Evolutionary conservation across 2,329 filamentous ascomycete genomes (phyloP).

Genomic region (Tolypocladium ophioglossoides): DNA sequence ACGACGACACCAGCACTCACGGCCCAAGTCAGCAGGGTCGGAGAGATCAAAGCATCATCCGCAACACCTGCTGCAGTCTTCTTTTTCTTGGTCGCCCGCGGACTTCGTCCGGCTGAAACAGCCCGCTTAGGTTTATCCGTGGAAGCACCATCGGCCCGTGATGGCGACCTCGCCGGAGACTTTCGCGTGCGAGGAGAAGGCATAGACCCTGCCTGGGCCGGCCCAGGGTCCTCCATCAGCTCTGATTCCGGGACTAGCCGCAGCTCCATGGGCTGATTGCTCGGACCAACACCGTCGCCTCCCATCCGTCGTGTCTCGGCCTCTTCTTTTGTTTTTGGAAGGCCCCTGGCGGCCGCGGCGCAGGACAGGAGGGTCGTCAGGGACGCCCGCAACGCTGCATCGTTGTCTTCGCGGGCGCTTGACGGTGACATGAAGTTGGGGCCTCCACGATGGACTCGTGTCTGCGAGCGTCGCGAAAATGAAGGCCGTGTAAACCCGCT

Average conservation of each 20-base stretch:
- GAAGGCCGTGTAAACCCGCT: slow-evolving; percentile 40
- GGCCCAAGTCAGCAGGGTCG: slow-evolving; percentile 53
- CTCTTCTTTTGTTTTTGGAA: slow-evolving; percentile 54
- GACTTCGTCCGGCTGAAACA: slow-evolving; percentile 26
- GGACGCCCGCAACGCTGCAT: slow-evolving; percentile 83
- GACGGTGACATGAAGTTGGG: slow-evolving; percentile 61
- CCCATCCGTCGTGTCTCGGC: slow-evolving; percentile 22
- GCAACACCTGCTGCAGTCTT: slow-evolving; percentile 27
- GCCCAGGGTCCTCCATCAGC: slow-evolving; percentile 30
- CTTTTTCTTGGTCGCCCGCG: slow-evolving; percentile 49
- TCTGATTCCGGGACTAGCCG: slow-evolving; percentile 52
- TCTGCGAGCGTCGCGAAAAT: slow-evolving; percentile 36
- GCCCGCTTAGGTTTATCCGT: slow-evolving; percentile 41
- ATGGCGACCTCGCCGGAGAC: slow-evolving; percentile 19
- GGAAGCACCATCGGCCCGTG: slow-evolving; percentile 10
- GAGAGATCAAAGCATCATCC: slow-evolving; percentile 38
- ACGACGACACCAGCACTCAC: slow-evolving; percentile 58
- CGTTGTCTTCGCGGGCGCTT: slow-evolving; percentile 70
- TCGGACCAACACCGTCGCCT: slow-evolving; percentile 30
- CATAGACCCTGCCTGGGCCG: slow-evolving; percentile 7
- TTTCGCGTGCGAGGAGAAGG: slow-evolving; percentile 14
- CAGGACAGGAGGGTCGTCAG: slow-evolving; percentile 95
- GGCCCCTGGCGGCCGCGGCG: slow-evolving; percentile 75
- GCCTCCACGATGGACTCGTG: slow-evolving; percentile 32
- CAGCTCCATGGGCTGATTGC: slow-evolving; percentile 45